Evolutionary conservation across 2,329 filamentous ascomycete species (phyloP), one percentile per base, ranked within the genome.

Genomic region (Monilinia aucupariae): DNA sequence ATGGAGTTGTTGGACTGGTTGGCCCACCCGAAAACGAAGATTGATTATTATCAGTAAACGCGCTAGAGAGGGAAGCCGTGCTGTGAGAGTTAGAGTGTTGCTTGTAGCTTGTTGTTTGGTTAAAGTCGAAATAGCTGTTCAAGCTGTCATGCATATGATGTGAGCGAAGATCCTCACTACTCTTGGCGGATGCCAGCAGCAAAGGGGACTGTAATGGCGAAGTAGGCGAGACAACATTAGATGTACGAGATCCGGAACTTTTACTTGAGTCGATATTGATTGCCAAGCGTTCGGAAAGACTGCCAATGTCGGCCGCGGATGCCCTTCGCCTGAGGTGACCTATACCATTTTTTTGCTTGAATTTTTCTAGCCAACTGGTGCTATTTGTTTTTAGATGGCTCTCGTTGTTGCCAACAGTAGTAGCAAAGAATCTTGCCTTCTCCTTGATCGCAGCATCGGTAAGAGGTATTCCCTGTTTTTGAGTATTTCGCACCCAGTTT

Each of bases 361-460:
- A 97, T 74, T 94, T 96, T 72, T 96, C 91, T 41, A 97, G 81
- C 92, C 93, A 97, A 68, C 81, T 86, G 37, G 85, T 80, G 68
- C 85, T 94, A 68, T 91, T 83, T 55, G 84, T 83, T 70, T 88
- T 90, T 62, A 88, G 76, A 56, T 90, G 85, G 66, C 82, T 85
- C 61, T 96, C 91, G 4, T 86, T 83, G 63, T 86, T 85, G 32
- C 85, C 86, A 41, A 87, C 88, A 30, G 85, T 88, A 48, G 83
- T 86, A 15, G 90, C 88, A 74, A 97, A 97, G 67, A 91, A 87
- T 56, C 82, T 82, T 1, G 91, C 91, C 75, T 96, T 92, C 67
- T 96, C 89, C 72, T 88, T 85, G 70, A 97, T 93, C 68, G 90
- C 85, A n/a, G 86, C 83, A 74, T 96, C 91, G 39, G 84, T 88